Conservation (phyloP, 2,329 filamentous ascomycete species). For the Alternaria alternata region DNA sequence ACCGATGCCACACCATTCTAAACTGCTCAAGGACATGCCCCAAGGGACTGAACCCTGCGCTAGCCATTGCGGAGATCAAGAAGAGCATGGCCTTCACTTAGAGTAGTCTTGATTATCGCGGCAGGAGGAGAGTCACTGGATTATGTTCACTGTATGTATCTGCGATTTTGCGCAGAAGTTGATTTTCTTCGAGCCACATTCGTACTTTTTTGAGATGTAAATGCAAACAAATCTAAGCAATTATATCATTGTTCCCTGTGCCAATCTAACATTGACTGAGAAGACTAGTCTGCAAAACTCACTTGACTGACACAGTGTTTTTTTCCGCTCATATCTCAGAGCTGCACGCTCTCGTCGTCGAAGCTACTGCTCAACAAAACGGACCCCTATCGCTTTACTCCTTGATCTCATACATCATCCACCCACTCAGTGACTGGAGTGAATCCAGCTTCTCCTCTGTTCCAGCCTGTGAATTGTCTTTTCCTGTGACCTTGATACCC, state of each 20-base stretch:
- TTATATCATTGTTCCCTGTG: neutral
- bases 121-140: neutral
- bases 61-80: slow-evolving; percentile 98
- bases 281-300: neutral
- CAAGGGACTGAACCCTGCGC: slow-evolving; percentile 95
- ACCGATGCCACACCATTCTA: slow-evolving; percentile 98
- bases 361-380: neutral
- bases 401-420: slow-evolving; percentile 22
- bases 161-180: slow-evolving; percentile 7
- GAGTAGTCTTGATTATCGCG: neutral
- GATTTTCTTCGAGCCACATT: slow-evolving; percentile 10
- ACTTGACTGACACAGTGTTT: neutral
- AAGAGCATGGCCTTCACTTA: slow-evolving; percentile 80
- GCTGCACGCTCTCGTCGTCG: neutral
- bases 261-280: neutral
- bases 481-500: slow-evolving; percentile 16
- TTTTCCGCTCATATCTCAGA: neutral
- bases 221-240: slow-evolving; percentile 16
- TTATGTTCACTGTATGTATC: slow-evolving; percentile 16
- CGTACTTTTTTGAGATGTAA: slow-evolving; percentile 19
- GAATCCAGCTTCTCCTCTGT: slow-evolving; percentile 13
- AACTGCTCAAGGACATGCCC: slow-evolving; percentile 98
- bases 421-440: slow-evolving; percentile 20
- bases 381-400: neutral
- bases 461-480: neutral